A percentile compares a stretch with the other conserved stretches of the same genome.
Conservation (phyloP, 768 basidiomycete species). For the Myochromella boudieri region DNA sequence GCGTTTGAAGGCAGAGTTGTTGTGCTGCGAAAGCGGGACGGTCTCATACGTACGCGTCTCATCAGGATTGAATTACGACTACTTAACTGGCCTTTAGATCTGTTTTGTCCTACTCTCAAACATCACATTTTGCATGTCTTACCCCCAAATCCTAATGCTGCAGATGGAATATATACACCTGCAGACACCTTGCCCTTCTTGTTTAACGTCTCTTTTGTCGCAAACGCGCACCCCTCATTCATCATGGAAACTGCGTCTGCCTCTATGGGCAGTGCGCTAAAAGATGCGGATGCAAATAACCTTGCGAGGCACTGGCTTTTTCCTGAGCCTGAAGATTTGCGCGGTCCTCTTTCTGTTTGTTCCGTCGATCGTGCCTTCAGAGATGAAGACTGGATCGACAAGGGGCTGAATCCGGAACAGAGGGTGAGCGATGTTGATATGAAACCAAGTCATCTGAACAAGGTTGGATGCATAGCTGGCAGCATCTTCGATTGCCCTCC, state of each 20-base stretch:
- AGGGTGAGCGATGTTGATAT: slow-evolving; percentile 25
- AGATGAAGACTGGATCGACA: slow-evolving; percentile 41
- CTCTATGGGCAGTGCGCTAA: slow-evolving; percentile 26
- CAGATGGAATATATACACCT: slow-evolving; percentile 21
- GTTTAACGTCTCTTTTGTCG: slow-evolving; percentile 50
- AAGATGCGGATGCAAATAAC: slow-evolving; percentile 19
- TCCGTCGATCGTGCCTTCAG: slow-evolving; percentile 24
- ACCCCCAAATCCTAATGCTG: slow-evolving; percentile 16
- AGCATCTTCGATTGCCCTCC: slow-evolving; percentile 39
- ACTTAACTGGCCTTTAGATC: too few relatives aligned
- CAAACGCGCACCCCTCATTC: slow-evolving; percentile 41
- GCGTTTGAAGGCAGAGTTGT: slow-evolving; percentile 48
- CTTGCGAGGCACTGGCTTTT: slow-evolving; percentile 46
- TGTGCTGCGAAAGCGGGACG: slow-evolving; percentile 44
- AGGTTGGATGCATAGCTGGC: slow-evolving; percentile 32
- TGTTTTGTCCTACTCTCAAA: slow-evolving; percentile 39
- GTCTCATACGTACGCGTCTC: slow-evolving; percentile 34
- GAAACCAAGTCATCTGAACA: neutral
- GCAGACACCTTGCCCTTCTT: slow-evolving; percentile 37
- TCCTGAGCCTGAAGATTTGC: slow-evolving; percentile 34
- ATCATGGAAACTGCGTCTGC: slow-evolving; percentile 41
- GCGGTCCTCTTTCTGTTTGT: slow-evolving; percentile 17
- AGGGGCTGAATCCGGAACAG: slow-evolving; percentile 48
- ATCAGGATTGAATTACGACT: too few relatives aligned
- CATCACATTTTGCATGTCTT: slow-evolving; percentile 38